Evolutionary conservation across 2,329 filamentous ascomycete species (phyloP).

Genomic region (Blastomyces gilchristii): DNA sequence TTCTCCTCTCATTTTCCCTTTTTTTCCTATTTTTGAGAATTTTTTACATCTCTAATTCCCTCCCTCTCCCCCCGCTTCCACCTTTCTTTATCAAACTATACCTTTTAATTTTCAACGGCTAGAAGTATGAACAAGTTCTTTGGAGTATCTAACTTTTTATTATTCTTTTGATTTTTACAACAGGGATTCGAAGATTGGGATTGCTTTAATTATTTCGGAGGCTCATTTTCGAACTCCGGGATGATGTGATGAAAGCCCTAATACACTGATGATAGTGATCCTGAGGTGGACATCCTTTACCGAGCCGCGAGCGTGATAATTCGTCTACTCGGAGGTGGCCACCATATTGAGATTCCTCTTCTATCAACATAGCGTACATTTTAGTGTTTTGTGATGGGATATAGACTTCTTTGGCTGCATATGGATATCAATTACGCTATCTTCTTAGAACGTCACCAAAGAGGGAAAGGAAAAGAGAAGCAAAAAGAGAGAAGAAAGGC

Average conservation of each 20-base stretch:
- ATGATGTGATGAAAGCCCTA: slow-evolving; percentile 1
- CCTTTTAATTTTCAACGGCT: not conserved
- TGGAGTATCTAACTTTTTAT: not conserved
- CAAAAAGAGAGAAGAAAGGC: not conserved
- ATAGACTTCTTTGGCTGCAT: not conserved
- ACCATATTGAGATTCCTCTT: not conserved
- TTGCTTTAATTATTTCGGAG: slow-evolving; percentile 12
- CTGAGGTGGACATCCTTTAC: not conserved
- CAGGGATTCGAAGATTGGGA: slow-evolving; percentile 14
- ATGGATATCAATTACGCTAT: not conserved
- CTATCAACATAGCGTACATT: not conserved
- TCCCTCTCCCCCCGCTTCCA: too few species aligned
- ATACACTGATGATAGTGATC: not conserved
- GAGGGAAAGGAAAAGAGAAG: too few species aligned
- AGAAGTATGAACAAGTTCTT: not conserved
- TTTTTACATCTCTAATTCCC: too few species aligned
- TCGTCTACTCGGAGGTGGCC: not conserved
- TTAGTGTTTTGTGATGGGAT: not conserved
- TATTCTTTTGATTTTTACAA: not conserved
- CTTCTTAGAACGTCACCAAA: not conserved
- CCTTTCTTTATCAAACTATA: too few species aligned
- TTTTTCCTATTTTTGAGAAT: too few species aligned
- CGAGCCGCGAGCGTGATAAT: not conserved
- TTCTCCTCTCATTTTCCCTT: not conserved
- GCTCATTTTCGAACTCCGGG: slow-evolving; percentile 4